phyloP scores from a whole-genome alignment of 441 rosid species.

The Euphorbia schlechtendalii region DNA sequence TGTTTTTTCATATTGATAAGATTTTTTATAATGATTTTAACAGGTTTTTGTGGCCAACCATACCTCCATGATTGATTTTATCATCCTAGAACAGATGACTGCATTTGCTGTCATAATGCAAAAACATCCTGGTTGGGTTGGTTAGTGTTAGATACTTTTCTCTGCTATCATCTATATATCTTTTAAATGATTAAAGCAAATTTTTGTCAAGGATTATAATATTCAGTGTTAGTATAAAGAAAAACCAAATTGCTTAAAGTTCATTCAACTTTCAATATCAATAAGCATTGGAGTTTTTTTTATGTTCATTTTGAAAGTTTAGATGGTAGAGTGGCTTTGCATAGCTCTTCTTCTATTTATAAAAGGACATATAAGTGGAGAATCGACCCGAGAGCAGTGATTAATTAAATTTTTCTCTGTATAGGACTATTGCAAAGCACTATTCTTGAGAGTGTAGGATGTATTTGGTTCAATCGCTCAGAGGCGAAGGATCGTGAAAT shows the following conservation, averaged over 20 bases:
- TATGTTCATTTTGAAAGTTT: background rate
- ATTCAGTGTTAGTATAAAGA: too few relatives aligned
- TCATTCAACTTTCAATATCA: background rate
- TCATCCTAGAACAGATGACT: slow-evolving; percentile 89
- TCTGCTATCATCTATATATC: background rate
- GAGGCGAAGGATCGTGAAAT: slow-evolving; percentile 97
- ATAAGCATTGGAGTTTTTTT: background rate
- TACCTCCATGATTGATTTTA: slow-evolving; percentile 98
- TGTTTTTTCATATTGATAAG: slow-evolving; percentile 10
- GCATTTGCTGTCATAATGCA: slow-evolving; percentile 98
- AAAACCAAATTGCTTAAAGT: too few relatives aligned
- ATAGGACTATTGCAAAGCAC: slow-evolving; percentile 90
- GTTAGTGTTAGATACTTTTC: slow-evolving; percentile 36
- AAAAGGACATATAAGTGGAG: background rate
- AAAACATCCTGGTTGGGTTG: slow-evolving; percentile 99
- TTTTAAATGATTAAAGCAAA: background rate
- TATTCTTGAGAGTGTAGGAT: slow-evolving; percentile 90
- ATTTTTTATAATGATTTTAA: slow-evolving; percentile 17
- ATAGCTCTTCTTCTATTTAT: background rate
- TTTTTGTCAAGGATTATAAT: background rate
- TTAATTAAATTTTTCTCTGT: slow-evolving; percentile 16
- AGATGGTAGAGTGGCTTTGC: background rate
- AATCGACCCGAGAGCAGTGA: background rate
- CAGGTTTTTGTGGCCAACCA: slow-evolving; percentile 98
- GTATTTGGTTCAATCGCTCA: slow-evolving; percentile 93